Conservation (phyloP, 2,329 filamentous ascomycete genomes). For the Alternaria sp. region DNA sequence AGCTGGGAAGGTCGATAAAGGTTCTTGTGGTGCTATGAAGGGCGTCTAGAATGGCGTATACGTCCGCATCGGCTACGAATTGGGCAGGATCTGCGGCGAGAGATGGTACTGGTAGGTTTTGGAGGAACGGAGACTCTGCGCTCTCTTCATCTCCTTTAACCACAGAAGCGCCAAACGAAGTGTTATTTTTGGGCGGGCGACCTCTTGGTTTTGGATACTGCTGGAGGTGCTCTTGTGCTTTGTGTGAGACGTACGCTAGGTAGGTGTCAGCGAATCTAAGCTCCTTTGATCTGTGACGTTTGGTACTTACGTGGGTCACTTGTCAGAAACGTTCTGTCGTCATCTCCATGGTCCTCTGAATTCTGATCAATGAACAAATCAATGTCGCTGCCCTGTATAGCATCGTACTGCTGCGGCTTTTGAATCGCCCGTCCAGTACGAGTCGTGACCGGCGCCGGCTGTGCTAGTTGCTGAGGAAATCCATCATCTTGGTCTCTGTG, state of each 20-base stretch:
- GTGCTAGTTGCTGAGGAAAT: neutral
- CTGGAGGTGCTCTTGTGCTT: neutral
- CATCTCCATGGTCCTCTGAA: neutral
- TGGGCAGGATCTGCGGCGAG: neutral
- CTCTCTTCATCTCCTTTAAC: neutral
- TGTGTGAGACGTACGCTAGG: neutral
- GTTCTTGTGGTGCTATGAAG: slow-evolving; percentile 4
- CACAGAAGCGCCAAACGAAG: neutral
- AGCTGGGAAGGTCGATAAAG: slow-evolving; percentile 28
- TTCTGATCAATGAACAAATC: neutral
- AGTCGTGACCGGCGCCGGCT: neutral
- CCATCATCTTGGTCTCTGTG: neutral
- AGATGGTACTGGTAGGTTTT: neutral
- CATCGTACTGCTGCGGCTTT: neutral
- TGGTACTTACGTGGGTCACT: slow-evolving; percentile 1
- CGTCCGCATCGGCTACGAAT: slow-evolving; percentile 1
- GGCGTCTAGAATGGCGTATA: slow-evolving; percentile 1
- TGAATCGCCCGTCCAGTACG: slow-evolving; percentile 10
- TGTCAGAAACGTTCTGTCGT: neutral
- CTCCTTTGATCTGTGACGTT: neutral
- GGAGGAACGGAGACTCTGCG: neutral
- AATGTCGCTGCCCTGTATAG: slow-evolving; percentile 6
- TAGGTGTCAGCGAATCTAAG: neutral
- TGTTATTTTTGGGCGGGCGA: neutral
- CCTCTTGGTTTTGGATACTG: neutral